Base-by-base conservation (phyloP, 2,329 filamentous ascomycete genomes). In the Tolypocladium ophioglossoides region DNA sequence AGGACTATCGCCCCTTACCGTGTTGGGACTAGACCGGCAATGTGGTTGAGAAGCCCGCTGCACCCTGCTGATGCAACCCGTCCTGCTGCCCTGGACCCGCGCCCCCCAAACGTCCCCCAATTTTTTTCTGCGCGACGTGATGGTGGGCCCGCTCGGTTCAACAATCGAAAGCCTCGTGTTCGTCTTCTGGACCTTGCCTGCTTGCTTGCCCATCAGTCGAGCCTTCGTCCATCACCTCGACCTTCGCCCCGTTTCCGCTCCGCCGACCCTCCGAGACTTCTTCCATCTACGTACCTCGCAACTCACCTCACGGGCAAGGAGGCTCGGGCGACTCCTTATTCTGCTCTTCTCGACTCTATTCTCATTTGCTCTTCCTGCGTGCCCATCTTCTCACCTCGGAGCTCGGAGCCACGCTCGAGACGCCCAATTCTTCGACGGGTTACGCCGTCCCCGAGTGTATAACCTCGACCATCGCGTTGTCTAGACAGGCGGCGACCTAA, bases 61-160 rank as follows among this genome's bases (percentile, higher is more conserved):
- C 44, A 48, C 10, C 1, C 8, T n/a, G 35, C 44, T 39, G 50
- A 27, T 38, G 30, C 44, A 44, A 34, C 44, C 44, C 44, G 24
- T 27, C 52, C 46, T 22, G 53, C 38, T 39, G 41, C 52, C 30
- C 47, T 54, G 52, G 32, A 34, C 39, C 30, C 30, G 39, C 37
- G 46, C 47, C 56, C 56, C 59, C 57, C 54, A 62, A 62, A 59
- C 58, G 58, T 64, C 64, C 67, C 67, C 67, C 66, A 66, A 67
- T 63, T 65, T 66, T 66, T 68, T 66, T 58, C 62, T 61, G 52
- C 56, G 62, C 57, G 62, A 57, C 27, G 63, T 63, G 63, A 59
- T 63, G 62, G 67, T 69, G 67, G 67, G 66, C 59, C 66, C 27
- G 18, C 52, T 60, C 44, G 52, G 66, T 69, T 69, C 67, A 69